Conservation (phyloP, 148 eudicot genomes). For the Vaccinium corymbosum region DNA sequence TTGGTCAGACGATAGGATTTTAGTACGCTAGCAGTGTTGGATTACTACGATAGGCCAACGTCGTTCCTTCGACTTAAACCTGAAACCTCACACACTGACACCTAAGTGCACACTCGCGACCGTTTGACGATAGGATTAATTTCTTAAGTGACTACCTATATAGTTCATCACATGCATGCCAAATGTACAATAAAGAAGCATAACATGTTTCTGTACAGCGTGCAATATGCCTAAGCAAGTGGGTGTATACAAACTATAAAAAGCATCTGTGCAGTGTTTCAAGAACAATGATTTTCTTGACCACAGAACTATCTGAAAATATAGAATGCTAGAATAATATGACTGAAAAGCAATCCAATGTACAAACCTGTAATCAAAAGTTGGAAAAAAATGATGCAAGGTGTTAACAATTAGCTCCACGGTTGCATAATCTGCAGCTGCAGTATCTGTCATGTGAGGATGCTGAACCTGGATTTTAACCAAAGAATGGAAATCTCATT, state of each 20-base stretch:
- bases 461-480: conserved; percentile 76
- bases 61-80: too few species aligned
- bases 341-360: not conserved
- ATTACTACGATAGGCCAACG: too few species aligned
- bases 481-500: conserved; percentile 12
- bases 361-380: conserved; percentile 85
- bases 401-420: conserved; percentile 84
- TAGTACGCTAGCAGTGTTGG: too few species aligned
- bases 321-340: not conserved
- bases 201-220: not conserved
- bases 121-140: not conserved
- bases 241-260: not conserved
- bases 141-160: not conserved
- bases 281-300: not conserved
- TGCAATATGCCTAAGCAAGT: not conserved
- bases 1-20: too few species aligned
- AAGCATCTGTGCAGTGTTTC: not conserved
- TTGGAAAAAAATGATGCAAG: conserved; percentile 71
- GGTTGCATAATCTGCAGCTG: conserved; percentile 97
- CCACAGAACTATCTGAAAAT: not conserved
- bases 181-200: not conserved
- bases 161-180: not conserved
- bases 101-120: too few species aligned
- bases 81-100: too few species aligned
- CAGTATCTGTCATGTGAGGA: conserved; percentile 97